phyloP scores from a whole-genome alignment of 1,139 yeast genomes.

The Arxiozyma heterogenica region DNA sequence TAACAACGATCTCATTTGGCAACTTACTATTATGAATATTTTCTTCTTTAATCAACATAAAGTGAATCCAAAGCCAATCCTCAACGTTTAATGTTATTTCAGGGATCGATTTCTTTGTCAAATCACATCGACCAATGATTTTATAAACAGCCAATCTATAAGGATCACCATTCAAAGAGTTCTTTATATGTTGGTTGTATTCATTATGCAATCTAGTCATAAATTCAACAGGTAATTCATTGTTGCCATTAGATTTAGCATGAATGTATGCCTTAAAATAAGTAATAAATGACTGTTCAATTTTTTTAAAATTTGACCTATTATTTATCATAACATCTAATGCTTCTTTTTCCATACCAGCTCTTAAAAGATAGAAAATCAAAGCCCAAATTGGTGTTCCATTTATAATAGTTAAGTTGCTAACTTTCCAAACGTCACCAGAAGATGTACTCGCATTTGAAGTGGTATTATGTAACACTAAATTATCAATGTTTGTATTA shows the following conservation, averaged over 20 bases:
- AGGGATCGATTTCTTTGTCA: slow-evolving; percentile 60
- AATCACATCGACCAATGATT: slow-evolving; percentile 82
- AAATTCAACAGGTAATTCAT: slow-evolving; percentile 52
- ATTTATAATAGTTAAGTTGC: slow-evolving; percentile 54
- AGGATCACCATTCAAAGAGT: slow-evolving; percentile 69
- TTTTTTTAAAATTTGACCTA: slow-evolving; percentile 59
- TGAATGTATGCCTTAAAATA: slow-evolving; percentile 68
- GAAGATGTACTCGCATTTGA: not conserved
- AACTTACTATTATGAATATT: not conserved
- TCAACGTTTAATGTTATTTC: slow-evolving; percentile 72
- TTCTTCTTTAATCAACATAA: slow-evolving; percentile 58
- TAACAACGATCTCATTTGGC: slow-evolving; percentile 12
- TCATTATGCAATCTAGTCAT: slow-evolving; percentile 68
- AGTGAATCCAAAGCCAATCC: slow-evolving; percentile 96
- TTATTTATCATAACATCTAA: slow-evolving; percentile 46
- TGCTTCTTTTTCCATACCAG: slow-evolving; percentile 77
- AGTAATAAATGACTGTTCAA: slow-evolving; percentile 76
- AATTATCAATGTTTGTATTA: not conserved
- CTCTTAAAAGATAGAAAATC: slow-evolving; percentile 71
- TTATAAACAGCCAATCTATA: slow-evolving; percentile 86
- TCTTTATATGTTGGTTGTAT: slow-evolving; percentile 77
- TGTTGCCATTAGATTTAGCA: slow-evolving; percentile 35
- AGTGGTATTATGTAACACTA: not conserved
- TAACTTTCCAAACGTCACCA: slow-evolving; percentile 42
- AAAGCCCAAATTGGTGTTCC: slow-evolving; percentile 91